phyloP scores from a whole-genome alignment of 306 rosid genomes.

The Canavalia ensiformis region DNA sequence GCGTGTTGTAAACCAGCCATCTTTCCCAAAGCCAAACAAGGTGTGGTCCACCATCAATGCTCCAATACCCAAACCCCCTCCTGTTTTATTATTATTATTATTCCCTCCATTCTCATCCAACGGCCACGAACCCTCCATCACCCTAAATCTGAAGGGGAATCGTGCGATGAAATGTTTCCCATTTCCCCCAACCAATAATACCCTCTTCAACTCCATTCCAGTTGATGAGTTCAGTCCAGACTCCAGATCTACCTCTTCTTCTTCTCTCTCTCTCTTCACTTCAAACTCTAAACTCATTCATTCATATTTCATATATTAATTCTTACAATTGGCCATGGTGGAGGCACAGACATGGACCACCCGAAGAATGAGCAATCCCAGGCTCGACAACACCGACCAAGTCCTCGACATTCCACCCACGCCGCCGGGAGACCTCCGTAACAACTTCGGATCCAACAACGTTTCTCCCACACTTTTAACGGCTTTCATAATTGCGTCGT shows the following conservation, averaged over 20 bases:
- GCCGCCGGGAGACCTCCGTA: slow-evolving; percentile 69
- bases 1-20: neutral
- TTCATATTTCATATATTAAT: no score
- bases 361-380: slow-evolving; percentile 87
- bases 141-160: slow-evolving; percentile 24
- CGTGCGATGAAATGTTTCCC: neutral
- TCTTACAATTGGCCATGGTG: slow-evolving; percentile 61
- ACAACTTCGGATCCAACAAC: slow-evolving; percentile 43
- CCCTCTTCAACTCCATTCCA: neutral
- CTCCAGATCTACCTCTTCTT: slow-evolving; percentile 15
- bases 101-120: slow-evolving; percentile 41
- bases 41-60: slow-evolving; percentile 21
- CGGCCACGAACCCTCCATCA: neutral
- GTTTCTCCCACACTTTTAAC: slow-evolving; percentile 59
- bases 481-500: slow-evolving; percentile 67
- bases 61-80: neutral
- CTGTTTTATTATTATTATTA: neutral
- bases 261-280: no score
- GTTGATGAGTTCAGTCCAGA: no score
- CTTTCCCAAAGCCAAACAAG: neutral
- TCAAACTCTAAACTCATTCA: neutral
- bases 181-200: neutral
- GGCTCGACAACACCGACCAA: slow-evolving; percentile 61
- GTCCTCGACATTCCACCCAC: slow-evolving; percentile 78
- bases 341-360: slow-evolving; percentile 96